Percentiles rank a stretch among this genome's conserved stretches.
Conservation (phyloP, 352 stramenopile genomes). For the Phytophthora colocasiae region DNA sequence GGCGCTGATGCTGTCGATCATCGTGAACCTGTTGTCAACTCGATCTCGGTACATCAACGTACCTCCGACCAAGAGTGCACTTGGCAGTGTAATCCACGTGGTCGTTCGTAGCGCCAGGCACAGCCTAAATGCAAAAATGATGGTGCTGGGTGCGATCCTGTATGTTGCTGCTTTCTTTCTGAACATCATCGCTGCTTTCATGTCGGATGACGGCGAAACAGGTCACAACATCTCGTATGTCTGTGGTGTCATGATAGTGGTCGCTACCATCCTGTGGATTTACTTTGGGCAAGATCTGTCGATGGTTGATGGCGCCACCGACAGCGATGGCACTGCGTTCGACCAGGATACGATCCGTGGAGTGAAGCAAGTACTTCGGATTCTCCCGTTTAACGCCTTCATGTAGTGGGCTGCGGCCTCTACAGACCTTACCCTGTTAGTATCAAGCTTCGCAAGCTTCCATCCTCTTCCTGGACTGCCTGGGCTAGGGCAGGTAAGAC, state of each 20-base stretch:
- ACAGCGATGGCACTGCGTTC: constrained; percentile 39
- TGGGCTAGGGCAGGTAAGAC: no score
- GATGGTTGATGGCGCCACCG: constrained; percentile 50
- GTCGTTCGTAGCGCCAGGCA: constrained; percentile 32
- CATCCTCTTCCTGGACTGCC: no score
- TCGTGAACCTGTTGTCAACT: constrained; percentile 44
- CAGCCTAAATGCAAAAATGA: constrained; percentile 39
- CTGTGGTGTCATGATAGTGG: constrained; percentile 33
- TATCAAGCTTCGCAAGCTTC: no score
- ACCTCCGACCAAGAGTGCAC: constrained; percentile 38
- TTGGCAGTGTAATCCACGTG: constrained; percentile 52
- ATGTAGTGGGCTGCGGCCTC: no score
- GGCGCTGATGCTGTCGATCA: constrained; percentile 40
- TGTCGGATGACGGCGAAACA: constrained; percentile 39
- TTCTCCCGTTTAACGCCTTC: constrained; percentile 42
- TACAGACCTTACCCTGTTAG: no score
- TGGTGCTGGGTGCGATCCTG: constrained; percentile 37
- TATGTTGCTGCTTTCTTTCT: constrained; percentile 50
- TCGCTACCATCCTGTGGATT: constrained; percentile 55
- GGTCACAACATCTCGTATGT: constrained; percentile 56
- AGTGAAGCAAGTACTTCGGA: constrained; percentile 57
- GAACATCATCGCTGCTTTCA: constrained; percentile 63
- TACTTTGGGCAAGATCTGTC: constrained; percentile 45
- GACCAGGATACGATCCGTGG: constrained; percentile 50
- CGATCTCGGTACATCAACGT: constrained; percentile 57